A percentile compares a stretch with the other conserved stretches of the same genome.
Conservation (phyloP, 371 early-diverging fungal species). For the Mortierella sp. region DNA sequence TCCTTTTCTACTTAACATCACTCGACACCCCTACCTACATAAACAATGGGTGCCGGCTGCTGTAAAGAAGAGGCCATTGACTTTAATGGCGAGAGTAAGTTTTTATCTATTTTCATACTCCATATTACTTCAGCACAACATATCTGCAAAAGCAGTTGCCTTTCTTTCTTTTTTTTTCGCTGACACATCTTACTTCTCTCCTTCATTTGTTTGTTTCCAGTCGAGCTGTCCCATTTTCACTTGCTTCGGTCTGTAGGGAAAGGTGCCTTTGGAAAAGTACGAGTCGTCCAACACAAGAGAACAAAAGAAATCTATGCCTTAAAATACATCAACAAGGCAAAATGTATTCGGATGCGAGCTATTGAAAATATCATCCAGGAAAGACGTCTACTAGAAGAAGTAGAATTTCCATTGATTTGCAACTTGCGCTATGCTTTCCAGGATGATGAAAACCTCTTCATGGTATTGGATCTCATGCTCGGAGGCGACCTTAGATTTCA, state of each 20-base stretch:
- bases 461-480: conserved; percentile 84
- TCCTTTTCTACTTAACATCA: no score
- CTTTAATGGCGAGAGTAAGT: conserved; percentile 62
- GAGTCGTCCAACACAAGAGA: conserved; percentile 90
- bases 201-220: conserved; percentile 34
- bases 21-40: not conserved
- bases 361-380: conserved; percentile 81
- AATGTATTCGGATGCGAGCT: conserved; percentile 76
- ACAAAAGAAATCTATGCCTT: conserved; percentile 80
- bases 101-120: not conserved
- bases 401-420: conserved; percentile 69
- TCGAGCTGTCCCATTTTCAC: conserved; percentile 76
- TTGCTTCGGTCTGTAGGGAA: conserved; percentile 78
- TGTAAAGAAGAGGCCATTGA: conserved; percentile 66
- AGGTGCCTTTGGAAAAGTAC: conserved; percentile 84
- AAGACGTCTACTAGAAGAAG: conserved; percentile 74
- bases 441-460: conserved; percentile 75
- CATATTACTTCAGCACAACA: not conserved
- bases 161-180: no score
- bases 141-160: conserved; percentile 2
- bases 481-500: conserved; percentile 93
- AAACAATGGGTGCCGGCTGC: conserved; percentile 64
- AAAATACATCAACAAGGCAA: conserved; percentile 86
- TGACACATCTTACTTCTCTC: not conserved
- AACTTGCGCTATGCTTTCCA: conserved; percentile 76